These are phyloP conservation scores for Pseudozyma sp. DNA, from an alignment of 1,284 basidiomycete genomes.

Conservation along the genomic window DNA sequence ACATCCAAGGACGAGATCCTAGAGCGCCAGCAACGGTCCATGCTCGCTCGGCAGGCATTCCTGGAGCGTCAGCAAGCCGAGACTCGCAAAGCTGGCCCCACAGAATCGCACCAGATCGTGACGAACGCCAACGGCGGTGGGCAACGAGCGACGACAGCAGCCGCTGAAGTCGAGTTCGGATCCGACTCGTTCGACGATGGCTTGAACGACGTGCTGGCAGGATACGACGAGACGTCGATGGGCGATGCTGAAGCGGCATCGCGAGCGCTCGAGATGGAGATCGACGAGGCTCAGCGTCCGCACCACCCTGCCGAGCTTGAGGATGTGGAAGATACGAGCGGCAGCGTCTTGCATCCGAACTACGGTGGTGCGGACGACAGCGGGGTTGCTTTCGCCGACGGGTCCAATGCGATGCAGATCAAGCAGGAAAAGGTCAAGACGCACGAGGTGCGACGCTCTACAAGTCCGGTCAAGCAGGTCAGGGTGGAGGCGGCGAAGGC, in stretches of 20 bases:
- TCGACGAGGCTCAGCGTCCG: slow-evolving; percentile 12
- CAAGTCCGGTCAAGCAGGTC: slow-evolving; percentile 48
- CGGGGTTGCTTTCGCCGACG: slow-evolving; percentile 23
- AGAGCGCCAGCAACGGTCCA: slow-evolving; percentile 37
- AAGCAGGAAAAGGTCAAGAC: slow-evolving; percentile 31
- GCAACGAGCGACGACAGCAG: neutral
- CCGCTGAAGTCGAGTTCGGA: slow-evolving; percentile 23
- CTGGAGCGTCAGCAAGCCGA: slow-evolving; percentile 38
- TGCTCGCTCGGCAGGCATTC: slow-evolving; percentile 39
- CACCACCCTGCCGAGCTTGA: slow-evolving; percentile 3
- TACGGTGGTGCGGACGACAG: slow-evolving; percentile 37
- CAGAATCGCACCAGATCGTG: slow-evolving; percentile 6
- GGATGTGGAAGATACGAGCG: neutral
- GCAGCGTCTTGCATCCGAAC: slow-evolving; percentile 2
- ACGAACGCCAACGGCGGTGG: slow-evolving; percentile 3
- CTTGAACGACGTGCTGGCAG: slow-evolving; percentile 27
- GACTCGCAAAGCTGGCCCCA: slow-evolving; percentile 2
- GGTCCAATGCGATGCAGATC: neutral
- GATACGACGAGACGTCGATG: slow-evolving; percentile 41
- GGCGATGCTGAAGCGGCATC: slow-evolving; percentile 42
- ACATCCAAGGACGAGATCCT: slow-evolving; percentile 11
- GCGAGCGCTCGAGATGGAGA: slow-evolving; percentile 46
- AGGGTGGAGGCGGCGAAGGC: slow-evolving; percentile 17
- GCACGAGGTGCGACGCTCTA: slow-evolving; percentile 29
- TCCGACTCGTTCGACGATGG: slow-evolving; percentile 42